phyloP scores from a whole-genome alignment of 495 filamentous ascomycete species.

The Aspergillus panamensis region DNA sequence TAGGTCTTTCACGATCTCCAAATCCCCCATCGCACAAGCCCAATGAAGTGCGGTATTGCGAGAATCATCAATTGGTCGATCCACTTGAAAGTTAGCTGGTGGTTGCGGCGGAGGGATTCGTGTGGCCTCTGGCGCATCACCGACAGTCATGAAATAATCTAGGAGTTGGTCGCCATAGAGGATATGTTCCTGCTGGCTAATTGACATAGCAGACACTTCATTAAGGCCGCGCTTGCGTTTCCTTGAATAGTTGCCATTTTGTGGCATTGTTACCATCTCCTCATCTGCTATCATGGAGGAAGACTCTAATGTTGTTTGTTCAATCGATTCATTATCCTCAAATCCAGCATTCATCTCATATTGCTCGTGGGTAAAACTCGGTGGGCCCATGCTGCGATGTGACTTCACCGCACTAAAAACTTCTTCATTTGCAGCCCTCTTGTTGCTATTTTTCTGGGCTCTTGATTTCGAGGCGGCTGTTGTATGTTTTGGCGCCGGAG shows the following conservation, averaged over 20 bases:
- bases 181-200: slow-evolving; percentile 76
- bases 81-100: slow-evolving; percentile 76
- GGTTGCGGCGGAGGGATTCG: slow-evolving; percentile 65
- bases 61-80: slow-evolving; percentile 85
- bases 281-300: slow-evolving; percentile 81
- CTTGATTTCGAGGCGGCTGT: slow-evolving; percentile 65
- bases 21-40: slow-evolving; percentile 96
- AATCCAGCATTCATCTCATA: slow-evolving; percentile 56
- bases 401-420: slow-evolving; percentile 40
- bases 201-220: slow-evolving; percentile 56
- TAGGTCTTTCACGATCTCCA: slow-evolving; percentile 82
- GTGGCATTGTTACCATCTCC: slow-evolving; percentile 63
- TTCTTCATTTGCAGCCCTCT: slow-evolving; percentile 35
- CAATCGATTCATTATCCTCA: slow-evolving; percentile 76
- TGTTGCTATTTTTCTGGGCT: slow-evolving; percentile 50
- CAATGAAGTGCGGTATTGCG: slow-evolving; percentile 90
- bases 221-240: slow-evolving; percentile 71
- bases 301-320: slow-evolving; percentile 73
- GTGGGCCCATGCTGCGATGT: slow-evolving; percentile 42
- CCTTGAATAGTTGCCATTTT: slow-evolving; percentile 62
- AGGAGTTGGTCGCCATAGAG: slow-evolving; percentile 87
- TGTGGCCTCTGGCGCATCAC: slow-evolving; percentile 59
- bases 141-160: slow-evolving; percentile 88
- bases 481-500: slow-evolving; percentile 88
- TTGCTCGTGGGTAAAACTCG: slow-evolving; percentile 50